Percentiles rank a stretch among this genome's conserved stretches.
Evolutionary conservation across 225 moss, liverwort and hornwort species (phyloP).

Genomic region (Marchantia paleacea): DNA sequence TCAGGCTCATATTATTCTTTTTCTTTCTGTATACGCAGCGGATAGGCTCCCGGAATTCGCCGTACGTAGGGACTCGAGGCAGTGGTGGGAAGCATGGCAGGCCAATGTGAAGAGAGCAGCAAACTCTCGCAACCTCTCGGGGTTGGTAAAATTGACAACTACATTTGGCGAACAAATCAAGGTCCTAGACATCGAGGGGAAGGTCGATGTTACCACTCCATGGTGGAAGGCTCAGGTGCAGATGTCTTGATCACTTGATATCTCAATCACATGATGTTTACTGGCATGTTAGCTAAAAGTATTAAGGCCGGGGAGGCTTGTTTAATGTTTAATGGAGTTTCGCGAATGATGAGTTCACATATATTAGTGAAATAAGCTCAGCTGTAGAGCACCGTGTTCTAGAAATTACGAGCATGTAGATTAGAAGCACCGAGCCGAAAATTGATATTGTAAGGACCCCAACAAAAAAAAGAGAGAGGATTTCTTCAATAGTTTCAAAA

Average conservation of each 20-base stretch:
- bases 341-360: too few relatives aligned
- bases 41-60: constrained; percentile 38
- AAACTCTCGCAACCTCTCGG: constrained; percentile 17
- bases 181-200: constrained; percentile 9
- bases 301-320: too few relatives aligned
- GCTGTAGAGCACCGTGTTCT: too few relatives aligned
- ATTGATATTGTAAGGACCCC: too few relatives aligned
- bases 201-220: constrained; percentile 19
- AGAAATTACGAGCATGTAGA: too few relatives aligned
- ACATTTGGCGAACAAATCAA: constrained; percentile 31
- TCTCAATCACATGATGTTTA: not conserved
- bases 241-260: not conserved
- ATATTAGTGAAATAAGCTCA: too few relatives aligned
- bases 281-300: not conserved
- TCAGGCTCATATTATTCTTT: not conserved
- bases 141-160: constrained; percentile 17
- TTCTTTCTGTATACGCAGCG: constrained; percentile 19
- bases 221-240: constrained; percentile 41
- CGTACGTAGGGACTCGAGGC: constrained; percentile 15
- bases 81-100: constrained; percentile 35
- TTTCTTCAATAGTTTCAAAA: too few relatives aligned
- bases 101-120: constrained; percentile 16
- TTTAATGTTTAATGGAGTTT: too few relatives aligned
- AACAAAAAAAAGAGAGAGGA: too few relatives aligned
- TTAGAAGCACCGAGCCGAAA: too few relatives aligned